phyloP scores from a whole-genome alignment of 1,284 basidiomycete species.

The Boletus smithii region DNA sequence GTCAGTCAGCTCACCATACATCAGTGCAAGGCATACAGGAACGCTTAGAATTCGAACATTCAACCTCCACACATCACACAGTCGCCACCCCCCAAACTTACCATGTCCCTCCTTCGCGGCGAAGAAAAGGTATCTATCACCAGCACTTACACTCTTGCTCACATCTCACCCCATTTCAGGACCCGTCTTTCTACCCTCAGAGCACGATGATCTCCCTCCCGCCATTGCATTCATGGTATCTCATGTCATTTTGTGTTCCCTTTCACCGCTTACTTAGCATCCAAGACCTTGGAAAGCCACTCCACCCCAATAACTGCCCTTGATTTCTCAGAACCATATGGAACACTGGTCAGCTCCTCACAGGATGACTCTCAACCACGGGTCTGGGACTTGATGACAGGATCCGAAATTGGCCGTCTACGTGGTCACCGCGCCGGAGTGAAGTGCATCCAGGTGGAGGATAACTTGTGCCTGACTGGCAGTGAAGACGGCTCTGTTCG shows the following conservation, averaged over 20 bases:
- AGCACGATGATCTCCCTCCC: constrained; percentile 93
- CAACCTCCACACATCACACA: constrained; percentile 37
- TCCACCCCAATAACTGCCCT: constrained; percentile 81
- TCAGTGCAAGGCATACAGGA: constrained; percentile 86
- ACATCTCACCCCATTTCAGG: constrained; percentile 43
- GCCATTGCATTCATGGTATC: constrained; percentile 95
- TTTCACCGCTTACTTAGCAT: constrained; percentile 4
- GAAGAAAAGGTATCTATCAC: constrained; percentile 61
- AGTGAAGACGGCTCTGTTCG: constrained; percentile 82
- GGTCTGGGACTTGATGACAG: constrained; percentile 86
- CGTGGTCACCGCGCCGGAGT: constrained; percentile 78
- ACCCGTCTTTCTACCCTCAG: constrained; percentile 93
- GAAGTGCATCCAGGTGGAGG: constrained; percentile 92
- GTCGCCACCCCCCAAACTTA: constrained; percentile 36
- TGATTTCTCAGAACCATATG: constrained; percentile 97
- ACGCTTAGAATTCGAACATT: constrained; percentile 68
- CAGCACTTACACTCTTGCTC: constrained; percentile 12
- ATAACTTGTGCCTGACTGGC: constrained; percentile 87
- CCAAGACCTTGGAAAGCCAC: constrained; percentile 79
- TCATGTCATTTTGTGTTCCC: constrained; percentile 5
- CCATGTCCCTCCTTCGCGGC: constrained; percentile 60
- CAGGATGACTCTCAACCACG: constrained; percentile 75
- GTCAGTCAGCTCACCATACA: constrained; percentile 8
- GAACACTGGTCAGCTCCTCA: constrained; percentile 85
- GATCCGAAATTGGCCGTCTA: constrained; percentile 77